These are phyloP conservation scores for Boletus reticuloceps DNA, from an alignment of 768 basidiomycete species.

Conservation along the genomic window DNA sequence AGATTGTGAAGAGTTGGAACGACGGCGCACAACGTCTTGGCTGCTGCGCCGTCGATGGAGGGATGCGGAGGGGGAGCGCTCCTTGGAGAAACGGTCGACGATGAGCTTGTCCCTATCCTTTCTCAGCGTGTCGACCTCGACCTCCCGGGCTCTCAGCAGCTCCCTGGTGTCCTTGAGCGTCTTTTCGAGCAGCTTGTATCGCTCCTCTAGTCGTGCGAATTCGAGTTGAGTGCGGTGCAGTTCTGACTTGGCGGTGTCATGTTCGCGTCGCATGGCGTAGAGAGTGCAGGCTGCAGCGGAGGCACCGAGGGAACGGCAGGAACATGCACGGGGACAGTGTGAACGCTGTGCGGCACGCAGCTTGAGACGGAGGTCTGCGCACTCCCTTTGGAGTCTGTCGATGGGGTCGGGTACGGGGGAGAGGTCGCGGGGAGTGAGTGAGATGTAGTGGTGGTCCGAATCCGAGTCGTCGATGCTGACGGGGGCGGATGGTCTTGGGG, in stretches of 20 bases:
- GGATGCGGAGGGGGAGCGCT: conserved; percentile 14
- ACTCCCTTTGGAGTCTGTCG: conserved; percentile 38
- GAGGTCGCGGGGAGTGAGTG: conserved; percentile 30
- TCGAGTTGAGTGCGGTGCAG: conserved; percentile 54
- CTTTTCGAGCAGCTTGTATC: conserved; percentile 59
- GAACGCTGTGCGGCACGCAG: conserved; percentile 35
- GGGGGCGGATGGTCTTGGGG: conserved; percentile 29
- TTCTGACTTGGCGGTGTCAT: conserved; percentile 54
- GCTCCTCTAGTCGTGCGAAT: conserved; percentile 56
- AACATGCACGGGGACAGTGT: conserved; percentile 30
- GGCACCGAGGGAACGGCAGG: conserved; percentile 32
- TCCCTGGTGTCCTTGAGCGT: conserved; percentile 65
- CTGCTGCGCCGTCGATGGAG: conserved; percentile 32
- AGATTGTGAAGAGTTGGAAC: conserved; percentile 32
- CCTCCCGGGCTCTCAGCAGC: conserved; percentile 52
- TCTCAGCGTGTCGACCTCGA: conserved; percentile 56
- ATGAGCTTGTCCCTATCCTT: conserved; percentile 35
- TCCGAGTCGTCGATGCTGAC: conserved; percentile 27
- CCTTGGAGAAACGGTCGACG: conserved; percentile 19
- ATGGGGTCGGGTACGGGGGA: conserved; percentile 42
- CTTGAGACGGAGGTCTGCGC: conserved; percentile 45
- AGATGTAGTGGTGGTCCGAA: conserved; percentile 25
- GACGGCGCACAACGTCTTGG: conserved; percentile 23
- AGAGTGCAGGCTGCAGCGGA: conserved; percentile 44
- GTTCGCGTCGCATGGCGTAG: conserved; percentile 48